Percentiles rank a stretch among this genome's conserved stretches.
Evolutionary conservation across 768 basidiomycete genomes (phyloP).

Genomic region (Lyophyllum semitale): DNA sequence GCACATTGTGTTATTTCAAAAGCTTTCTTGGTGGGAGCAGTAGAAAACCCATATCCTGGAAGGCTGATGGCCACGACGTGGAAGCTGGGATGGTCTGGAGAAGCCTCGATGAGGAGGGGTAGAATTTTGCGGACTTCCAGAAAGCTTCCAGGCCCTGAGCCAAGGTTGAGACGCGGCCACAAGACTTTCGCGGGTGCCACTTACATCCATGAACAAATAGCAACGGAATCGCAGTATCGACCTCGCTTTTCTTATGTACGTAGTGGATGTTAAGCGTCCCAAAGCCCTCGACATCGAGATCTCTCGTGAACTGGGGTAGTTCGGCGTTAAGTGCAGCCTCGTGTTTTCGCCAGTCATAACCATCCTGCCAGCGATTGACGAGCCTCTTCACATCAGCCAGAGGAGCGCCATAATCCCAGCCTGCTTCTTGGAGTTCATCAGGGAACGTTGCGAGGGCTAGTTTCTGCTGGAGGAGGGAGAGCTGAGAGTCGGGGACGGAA

Average conservation of each 20-base stretch:
- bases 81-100: conserved; percentile 53
- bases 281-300: conserved; percentile 49
- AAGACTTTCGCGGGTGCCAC: background rate
- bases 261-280: conserved; percentile 53
- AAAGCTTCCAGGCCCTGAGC: conserved; percentile 65
- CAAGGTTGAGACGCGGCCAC: background rate
- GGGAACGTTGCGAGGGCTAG: conserved; percentile 53
- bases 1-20: conserved; percentile 53
- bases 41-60: conserved; percentile 66
- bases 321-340: conserved; percentile 52
- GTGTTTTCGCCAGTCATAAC: conserved; percentile 57
- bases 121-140: conserved; percentile 60
- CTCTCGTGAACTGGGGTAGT: conserved; percentile 56
- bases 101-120: conserved; percentile 46
- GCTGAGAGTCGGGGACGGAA: conserved; percentile 40
- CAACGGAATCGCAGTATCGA: conserved; percentile 52
- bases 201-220: conserved; percentile 65
- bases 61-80: conserved; percentile 64
- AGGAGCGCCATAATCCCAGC: conserved; percentile 56
- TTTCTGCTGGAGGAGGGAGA: conserved; percentile 44
- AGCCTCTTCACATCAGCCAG: conserved; percentile 52
- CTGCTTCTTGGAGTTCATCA: conserved; percentile 55
- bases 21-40: conserved; percentile 52
- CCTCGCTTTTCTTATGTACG: conserved; percentile 51
- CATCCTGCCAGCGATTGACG: conserved; percentile 48